Percentiles rank a stretch among this genome's conserved stretches.
These are phyloP conservation scores for Alliaria petiolata DNA, from an alignment of 345 rosid species.

Conservation along the genomic window DNA sequence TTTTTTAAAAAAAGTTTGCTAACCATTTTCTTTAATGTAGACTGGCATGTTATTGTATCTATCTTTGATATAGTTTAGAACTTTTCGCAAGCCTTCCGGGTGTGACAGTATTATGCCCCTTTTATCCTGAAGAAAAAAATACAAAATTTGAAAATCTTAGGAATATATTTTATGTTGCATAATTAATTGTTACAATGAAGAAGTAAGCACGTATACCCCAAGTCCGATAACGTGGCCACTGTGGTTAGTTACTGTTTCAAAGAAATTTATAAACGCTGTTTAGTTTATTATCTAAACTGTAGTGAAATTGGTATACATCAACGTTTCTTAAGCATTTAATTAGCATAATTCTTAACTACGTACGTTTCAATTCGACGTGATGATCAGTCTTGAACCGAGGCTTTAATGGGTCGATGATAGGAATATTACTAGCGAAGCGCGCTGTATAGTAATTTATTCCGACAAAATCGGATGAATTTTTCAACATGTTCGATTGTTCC, in stretches of 20 bases:
- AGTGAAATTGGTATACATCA: too few relatives aligned
- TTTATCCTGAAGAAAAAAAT: constrained; percentile 7
- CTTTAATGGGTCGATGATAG: constrained; percentile 21
- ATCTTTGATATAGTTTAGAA: constrained; percentile 32
- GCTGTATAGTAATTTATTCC: constrained; percentile 33
- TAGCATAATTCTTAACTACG: too few relatives aligned
- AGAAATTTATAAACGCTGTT: background rate
- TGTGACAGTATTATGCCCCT: constrained; percentile 8
- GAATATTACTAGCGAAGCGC: constrained; percentile 6
- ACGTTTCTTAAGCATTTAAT: background rate
- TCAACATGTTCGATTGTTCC: constrained; percentile 31
- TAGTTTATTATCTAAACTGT: background rate
- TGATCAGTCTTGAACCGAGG: background rate
- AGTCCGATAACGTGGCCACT: constrained; percentile 29
- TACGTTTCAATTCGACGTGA: too few relatives aligned
- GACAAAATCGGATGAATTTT: constrained; percentile 30
- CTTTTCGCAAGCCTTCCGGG: constrained; percentile 32
- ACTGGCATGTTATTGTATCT: constrained; percentile 32
- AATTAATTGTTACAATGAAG: background rate
- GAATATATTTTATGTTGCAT: background rate
- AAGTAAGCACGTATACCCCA: constrained; percentile 20
- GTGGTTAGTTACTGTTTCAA: constrained; percentile 27
- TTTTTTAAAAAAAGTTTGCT: background rate
- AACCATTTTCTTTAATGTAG: constrained; percentile 35
- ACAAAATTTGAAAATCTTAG: background rate